Evolutionary conservation across 23 red algal species (phyloP).

Genomic region (Chondrus crispus): DNA sequence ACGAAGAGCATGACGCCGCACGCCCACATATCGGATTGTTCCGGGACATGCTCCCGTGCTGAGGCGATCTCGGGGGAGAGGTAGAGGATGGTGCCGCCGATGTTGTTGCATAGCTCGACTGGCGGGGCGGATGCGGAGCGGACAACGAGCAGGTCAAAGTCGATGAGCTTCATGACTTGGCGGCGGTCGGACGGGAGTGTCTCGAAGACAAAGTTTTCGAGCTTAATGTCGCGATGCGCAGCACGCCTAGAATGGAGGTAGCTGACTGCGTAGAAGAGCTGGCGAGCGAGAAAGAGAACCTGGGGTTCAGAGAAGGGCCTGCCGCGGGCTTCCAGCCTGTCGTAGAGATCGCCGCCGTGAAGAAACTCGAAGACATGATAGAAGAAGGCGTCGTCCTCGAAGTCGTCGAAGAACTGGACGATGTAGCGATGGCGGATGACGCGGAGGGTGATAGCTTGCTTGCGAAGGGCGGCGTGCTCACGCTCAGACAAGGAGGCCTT

Average conservation of each 20-base stretch:
- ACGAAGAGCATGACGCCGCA: constrained; percentile 57
- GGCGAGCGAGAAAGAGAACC: constrained; percentile 28
- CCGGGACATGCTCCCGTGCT: constrained; percentile 36
- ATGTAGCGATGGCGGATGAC: constrained; percentile 41
- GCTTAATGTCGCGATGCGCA: constrained; percentile 56
- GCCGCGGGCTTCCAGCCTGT: constrained; percentile 37
- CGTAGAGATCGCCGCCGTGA: constrained; percentile 53
- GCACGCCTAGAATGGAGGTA: constrained; percentile 38
- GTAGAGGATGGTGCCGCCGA: constrained; percentile 49
- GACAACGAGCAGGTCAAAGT: constrained; percentile 54
- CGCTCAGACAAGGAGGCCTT: constrained; percentile 27
- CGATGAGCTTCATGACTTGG: constrained; percentile 56
- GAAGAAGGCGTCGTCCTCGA: constrained; percentile 39
- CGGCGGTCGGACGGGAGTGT: constrained; percentile 25
- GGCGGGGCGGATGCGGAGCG: background rate
- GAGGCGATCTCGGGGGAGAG: constrained; percentile 50
- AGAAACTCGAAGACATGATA: constrained; percentile 60
- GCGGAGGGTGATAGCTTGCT: constrained; percentile 22
- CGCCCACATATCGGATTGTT: constrained; percentile 61
- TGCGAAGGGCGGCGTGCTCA: constrained; percentile 20
- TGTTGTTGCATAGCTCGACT: constrained; percentile 17
- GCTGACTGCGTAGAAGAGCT: constrained; percentile 37
- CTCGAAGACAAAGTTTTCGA: constrained; percentile 67
- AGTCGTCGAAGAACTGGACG: constrained; percentile 49
- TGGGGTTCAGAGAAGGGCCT: constrained; percentile 39